Conservation (phyloP, 2,329 filamentous ascomycete species). For the Penicillium sp. region DNA sequence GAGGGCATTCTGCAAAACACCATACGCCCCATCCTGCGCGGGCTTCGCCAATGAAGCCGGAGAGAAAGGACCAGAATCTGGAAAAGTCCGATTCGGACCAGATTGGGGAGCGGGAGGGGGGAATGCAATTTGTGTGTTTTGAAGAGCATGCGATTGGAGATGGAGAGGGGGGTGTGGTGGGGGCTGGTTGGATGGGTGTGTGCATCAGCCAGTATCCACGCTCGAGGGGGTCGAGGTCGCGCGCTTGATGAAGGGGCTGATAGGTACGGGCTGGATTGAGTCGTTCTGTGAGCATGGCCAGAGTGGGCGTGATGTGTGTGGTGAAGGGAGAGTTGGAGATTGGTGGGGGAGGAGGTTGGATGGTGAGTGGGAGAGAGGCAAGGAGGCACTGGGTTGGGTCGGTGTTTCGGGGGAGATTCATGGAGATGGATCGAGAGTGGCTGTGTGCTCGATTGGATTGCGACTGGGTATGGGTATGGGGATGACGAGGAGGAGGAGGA, state of each 20-base stretch:
- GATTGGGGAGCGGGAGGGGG: neutral
- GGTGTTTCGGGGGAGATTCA: too few species aligned
- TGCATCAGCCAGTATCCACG: conserved; percentile 71
- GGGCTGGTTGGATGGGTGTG: conserved; percentile 47
- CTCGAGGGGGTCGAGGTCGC: conserved; percentile 55
- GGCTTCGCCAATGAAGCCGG: conserved; percentile 33
- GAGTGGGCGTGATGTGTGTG: conserved; percentile 53
- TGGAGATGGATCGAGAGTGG: too few species aligned
- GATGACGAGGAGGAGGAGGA: neutral
- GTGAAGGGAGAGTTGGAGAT: conserved; percentile 42
- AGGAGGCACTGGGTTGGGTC: conserved; percentile 1
- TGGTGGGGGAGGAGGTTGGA: conserved; percentile 51
- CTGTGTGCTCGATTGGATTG: neutral
- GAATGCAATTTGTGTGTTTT: neutral
- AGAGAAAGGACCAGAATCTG: conserved; percentile 40
- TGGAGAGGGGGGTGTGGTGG: neutral
- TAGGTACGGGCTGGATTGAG: conserved; percentile 51
- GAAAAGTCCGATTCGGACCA: conserved; percentile 33
- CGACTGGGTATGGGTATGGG: neutral
- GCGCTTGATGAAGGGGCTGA: conserved; percentile 45
- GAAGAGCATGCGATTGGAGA: neutral
- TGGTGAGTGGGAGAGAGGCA: conserved; percentile 31
- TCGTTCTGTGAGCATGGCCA: conserved; percentile 50
- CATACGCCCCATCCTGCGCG: conserved; percentile 44
- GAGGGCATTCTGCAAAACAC: conserved; percentile 29